Base-by-base conservation (phyloP, 1,284 basidiomycete genomes). In the Fomes fomentarius region DNA sequence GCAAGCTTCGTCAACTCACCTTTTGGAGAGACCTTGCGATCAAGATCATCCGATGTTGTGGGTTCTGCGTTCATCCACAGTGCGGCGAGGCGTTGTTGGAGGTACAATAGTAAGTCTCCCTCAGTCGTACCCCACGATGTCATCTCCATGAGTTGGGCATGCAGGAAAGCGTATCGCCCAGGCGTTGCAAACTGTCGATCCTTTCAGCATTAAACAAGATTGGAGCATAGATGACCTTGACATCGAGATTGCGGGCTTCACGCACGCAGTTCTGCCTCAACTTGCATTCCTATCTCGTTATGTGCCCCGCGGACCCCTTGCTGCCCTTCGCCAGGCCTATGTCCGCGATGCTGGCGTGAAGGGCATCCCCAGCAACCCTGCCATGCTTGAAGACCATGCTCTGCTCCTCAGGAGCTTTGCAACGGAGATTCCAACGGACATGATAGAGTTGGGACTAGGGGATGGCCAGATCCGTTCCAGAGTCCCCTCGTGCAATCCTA, bases 1-100 rank as follows among this genome's bases (percentile, higher is more conserved):
- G 28, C 15, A 25, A 31, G 17, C 15, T 21, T 8, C 3, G 11
- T 2, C 14, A 11, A 1, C 21, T 17, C 11, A 11, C 28, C 0
- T 43, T 43, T 2, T 58, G 56, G 56, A 51, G 42, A 17, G 26
- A 50, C 10, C n/a, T 58, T 24, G 56, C 56, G 2, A 15, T 54
- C 14, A 40, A 43, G 24, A 7, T 25, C 14, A 49, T 58, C 39
- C 5, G 15, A 7, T 21, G 45, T 12, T 52, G 54, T 28, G 56
- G 56, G 17, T 58, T 58, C 40, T 58, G 56, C 45, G 24, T 11
- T 14, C 47, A 58, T 26, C 52, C 56, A 22, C 34, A 37, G 5
- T 58, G 56, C 22, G 56, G 56, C 6, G 52, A 49, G 17, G 35
- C 28, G 14, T 30, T 51, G 19, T 25, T 54, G 8, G 56, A 54